Conservation (phyloP, 768 basidiomycete genomes). For the Suillus fuscotomentosus region DNA sequence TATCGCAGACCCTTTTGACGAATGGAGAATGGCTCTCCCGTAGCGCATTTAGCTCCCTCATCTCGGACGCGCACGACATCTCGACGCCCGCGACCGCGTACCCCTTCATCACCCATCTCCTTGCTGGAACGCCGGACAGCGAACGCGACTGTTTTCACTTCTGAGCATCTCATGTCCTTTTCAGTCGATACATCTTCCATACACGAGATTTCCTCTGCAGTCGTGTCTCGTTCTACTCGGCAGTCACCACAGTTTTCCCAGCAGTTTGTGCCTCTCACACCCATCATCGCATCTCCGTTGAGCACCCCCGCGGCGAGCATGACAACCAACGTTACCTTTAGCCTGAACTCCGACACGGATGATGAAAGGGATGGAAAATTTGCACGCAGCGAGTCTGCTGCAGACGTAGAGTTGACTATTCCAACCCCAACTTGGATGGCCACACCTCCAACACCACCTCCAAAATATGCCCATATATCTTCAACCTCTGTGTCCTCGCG, state of each 20-base stretch:
- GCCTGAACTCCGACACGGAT: constrained; percentile 7
- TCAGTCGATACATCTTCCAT: not conserved
- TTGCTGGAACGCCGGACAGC: constrained; percentile 13
- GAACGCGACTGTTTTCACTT: not conserved
- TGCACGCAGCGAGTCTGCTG: not conserved
- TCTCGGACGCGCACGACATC: not conserved
- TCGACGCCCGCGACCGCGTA: not conserved
- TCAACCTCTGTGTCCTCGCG: constrained; percentile 34
- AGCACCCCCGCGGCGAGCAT: constrained; percentile 45
- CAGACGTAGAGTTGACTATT: constrained; percentile 18
- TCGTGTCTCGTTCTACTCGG: constrained; percentile 4
- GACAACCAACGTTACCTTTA: constrained; percentile 23
- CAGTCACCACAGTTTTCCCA: constrained; percentile 26
- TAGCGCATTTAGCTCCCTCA: not conserved
- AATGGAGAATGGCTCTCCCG: constrained; percentile 4
- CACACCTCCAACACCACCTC: constrained; percentile 57
- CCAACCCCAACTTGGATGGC: constrained; percentile 54
- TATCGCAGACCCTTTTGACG: not conserved
- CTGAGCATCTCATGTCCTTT: not conserved
- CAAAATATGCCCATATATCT: constrained; percentile 33
- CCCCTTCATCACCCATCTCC: constrained; percentile 9
- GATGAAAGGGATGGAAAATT: constrained; percentile 8
- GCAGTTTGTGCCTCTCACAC: constrained; percentile 50
- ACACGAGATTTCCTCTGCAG: not conserved
- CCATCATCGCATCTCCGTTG: constrained; percentile 60